A percentile compares a stretch with the other conserved stretches of the same genome.
Conservation (phyloP, 352 stramenopile genomes). For the Phytophthora ramorum region DNA sequence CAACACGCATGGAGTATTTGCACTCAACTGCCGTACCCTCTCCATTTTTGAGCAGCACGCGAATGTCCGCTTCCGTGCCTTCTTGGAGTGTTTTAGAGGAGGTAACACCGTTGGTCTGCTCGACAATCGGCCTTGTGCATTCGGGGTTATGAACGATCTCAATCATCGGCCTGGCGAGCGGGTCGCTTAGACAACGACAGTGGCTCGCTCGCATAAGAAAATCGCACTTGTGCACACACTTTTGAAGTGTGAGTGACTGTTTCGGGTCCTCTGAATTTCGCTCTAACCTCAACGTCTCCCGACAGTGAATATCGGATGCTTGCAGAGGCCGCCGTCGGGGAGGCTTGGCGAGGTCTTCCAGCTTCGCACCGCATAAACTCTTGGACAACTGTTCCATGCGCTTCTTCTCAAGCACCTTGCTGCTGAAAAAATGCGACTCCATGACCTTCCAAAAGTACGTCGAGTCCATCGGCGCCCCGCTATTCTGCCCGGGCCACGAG, state of each 20-base stretch:
- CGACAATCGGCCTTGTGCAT: slow-evolving; percentile 2
- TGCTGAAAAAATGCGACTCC: slow-evolving; percentile 73
- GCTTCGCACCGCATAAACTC: slow-evolving; percentile 67
- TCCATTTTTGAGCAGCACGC: slow-evolving; percentile 49
- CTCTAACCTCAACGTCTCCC: slow-evolving; percentile 69
- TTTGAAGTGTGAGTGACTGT: slow-evolving; percentile 51
- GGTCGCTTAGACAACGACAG: slow-evolving; percentile 65
- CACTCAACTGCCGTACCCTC: slow-evolving; percentile 40
- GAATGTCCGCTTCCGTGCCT: slow-evolving; percentile 33
- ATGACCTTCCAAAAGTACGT: slow-evolving; percentile 84
- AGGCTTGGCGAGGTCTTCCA: slow-evolving; percentile 67
- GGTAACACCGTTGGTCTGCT: not conserved
- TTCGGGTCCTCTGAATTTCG: slow-evolving; percentile 39
- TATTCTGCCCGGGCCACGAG: slow-evolving; percentile 78
- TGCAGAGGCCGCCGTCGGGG: slow-evolving; percentile 35
- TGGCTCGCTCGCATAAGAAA: slow-evolving; percentile 81
- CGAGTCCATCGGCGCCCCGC: slow-evolving; percentile 74
- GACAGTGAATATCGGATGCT: slow-evolving; percentile 61
- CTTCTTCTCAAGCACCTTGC: slow-evolving; percentile 67
- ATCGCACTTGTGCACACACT: slow-evolving; percentile 77
- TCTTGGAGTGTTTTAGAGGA: slow-evolving; percentile 8
- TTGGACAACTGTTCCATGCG: slow-evolving; percentile 77
- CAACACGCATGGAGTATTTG: slow-evolving; percentile 50
- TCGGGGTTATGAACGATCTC: slow-evolving; percentile 44
- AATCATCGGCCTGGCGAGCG: slow-evolving; percentile 53